Percentiles rank a stretch among this genome's conserved stretches.
These are phyloP conservation scores for Apiospora rasikravindrae DNA, from an alignment of 2,329 filamentous ascomycete genomes.

Conservation along the genomic window DNA sequence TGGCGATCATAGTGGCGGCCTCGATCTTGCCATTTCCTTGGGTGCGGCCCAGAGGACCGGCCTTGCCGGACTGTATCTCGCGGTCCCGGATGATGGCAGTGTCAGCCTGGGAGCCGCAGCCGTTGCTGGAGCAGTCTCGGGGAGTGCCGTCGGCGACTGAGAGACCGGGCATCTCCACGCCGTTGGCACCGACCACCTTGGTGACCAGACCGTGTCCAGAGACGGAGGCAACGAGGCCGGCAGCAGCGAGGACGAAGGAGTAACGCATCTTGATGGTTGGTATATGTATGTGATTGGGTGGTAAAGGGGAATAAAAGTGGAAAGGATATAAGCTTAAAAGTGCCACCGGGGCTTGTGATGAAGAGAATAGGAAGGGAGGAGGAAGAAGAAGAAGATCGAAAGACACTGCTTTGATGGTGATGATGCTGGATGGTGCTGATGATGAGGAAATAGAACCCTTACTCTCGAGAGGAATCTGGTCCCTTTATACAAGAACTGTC, in stretches of 20 bases:
- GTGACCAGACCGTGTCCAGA: constrained; percentile 39
- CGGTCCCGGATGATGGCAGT: constrained; percentile 71
- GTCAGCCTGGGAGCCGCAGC: constrained; percentile 70
- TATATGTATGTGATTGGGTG: constrained; percentile 18
- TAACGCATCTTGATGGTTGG: constrained; percentile 36
- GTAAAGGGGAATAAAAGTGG: constrained; percentile 14
- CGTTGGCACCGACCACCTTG: constrained; percentile 39
- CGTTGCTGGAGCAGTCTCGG: constrained; percentile 66
- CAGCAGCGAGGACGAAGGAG: constrained; percentile 32
- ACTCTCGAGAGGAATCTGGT: not conserved
- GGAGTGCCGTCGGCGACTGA: constrained; percentile 67
- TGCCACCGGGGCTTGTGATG: constrained; percentile 38
- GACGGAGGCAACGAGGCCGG: constrained; percentile 35
- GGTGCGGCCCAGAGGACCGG: constrained; percentile 68
- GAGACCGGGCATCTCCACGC: constrained; percentile 40
- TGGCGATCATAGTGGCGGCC: constrained; percentile 59
- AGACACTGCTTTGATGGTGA: constrained; percentile 6
- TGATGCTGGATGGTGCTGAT: constrained; percentile 14
- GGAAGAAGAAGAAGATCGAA: constrained; percentile 21
- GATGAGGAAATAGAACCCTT: not conserved
- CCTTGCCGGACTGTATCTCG: constrained; percentile 60
- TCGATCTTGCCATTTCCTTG: constrained; percentile 63
- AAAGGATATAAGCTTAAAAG: constrained; percentile 23
- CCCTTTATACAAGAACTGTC: constrained; percentile 12
- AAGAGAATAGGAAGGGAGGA: constrained; percentile 25